Base-by-base conservation (phyloP, 2,329 filamentous ascomycete species). In the Aureobasidium sp. region DNA sequence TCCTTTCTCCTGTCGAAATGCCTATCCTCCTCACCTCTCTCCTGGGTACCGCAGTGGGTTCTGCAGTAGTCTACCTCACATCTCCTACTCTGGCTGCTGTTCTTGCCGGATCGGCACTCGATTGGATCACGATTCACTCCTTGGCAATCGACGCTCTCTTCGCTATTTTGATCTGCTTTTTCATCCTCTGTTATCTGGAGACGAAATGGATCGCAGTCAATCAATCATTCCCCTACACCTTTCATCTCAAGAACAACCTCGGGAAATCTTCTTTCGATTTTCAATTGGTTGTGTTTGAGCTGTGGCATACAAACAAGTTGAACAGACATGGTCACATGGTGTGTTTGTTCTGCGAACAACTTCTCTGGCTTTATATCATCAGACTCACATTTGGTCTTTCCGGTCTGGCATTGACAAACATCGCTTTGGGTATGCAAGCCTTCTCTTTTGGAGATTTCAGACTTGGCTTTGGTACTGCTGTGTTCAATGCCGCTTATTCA, bases 271-370 rank as follows among this genome's bases (percentile, higher is more conserved):
- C 60, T 7, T 62, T 62, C n/a, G 35, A 62, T 14, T 62, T 62
- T 14, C 60, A 62, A 14, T 37, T 57, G 24, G 60, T 62, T 9
- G 60, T 62, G 3, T 62, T 62, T 37, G 60, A 62, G 44, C 60
- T 62, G 2, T 62, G 60, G 60, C 60, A 62, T 37, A 62, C 60
- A 11, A 58, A 62, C 60, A 62, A 62, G 44, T 35, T 62, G 33
- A 62, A 62, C 33, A 44, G 60, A 62, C 58, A 62, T 58, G 60
- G 48, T 5, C 60, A 62, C 44, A 62, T 62, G 60, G 50, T 62
- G 9, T 62, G 60, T 44, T 33, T 62, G 17, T 62, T 62, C 44
- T 62, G 42, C 24, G 60, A 62, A 37, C 50, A 62, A 31, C 42
- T 62, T 19, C 49, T 62, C 8, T 62, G 60, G 60, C 52, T 62